phyloP scores from a whole-genome alignment of 805 yeast species.

The Starmerella floricola region DNA sequence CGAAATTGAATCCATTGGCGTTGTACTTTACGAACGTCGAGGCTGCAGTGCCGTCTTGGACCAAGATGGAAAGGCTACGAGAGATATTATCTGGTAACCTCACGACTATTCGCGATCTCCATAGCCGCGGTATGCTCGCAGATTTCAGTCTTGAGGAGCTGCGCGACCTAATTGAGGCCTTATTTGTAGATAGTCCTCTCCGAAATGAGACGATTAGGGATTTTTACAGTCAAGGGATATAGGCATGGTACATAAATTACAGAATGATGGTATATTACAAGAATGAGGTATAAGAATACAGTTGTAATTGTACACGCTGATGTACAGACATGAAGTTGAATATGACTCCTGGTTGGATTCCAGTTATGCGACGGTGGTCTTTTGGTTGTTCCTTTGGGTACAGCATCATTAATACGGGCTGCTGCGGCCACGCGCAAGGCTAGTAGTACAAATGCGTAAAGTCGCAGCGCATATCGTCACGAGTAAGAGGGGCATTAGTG shows the following conservation, averaged over 20 bases:
- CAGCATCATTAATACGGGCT: too few species aligned
- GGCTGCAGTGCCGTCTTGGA: constrained; percentile 28
- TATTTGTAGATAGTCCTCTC: constrained; percentile 28
- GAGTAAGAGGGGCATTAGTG: neutral
- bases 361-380: too few species aligned
- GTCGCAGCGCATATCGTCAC: too few species aligned
- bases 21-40: constrained; percentile 18
- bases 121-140: constrained; percentile 23
- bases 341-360: too few species aligned
- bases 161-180: constrained; percentile 24
- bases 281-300: too few species aligned
- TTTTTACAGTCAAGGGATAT: neutral
- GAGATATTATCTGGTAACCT: constrained; percentile 28
- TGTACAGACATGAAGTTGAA: too few species aligned
- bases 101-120: constrained; percentile 25
- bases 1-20: constrained; percentile 12
- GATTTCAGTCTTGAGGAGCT: constrained; percentile 29
- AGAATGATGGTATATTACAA: too few species aligned
- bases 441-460: too few species aligned
- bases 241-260: neutral
- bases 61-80: constrained; percentile 29
- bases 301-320: neutral
- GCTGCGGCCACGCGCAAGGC: too few species aligned
- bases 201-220: constrained; percentile 22
- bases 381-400: too few species aligned